Evolutionary conservation across 371 early-diverging fungal genomes (phyloP).

Genomic region (Mucor indicus): DNA sequence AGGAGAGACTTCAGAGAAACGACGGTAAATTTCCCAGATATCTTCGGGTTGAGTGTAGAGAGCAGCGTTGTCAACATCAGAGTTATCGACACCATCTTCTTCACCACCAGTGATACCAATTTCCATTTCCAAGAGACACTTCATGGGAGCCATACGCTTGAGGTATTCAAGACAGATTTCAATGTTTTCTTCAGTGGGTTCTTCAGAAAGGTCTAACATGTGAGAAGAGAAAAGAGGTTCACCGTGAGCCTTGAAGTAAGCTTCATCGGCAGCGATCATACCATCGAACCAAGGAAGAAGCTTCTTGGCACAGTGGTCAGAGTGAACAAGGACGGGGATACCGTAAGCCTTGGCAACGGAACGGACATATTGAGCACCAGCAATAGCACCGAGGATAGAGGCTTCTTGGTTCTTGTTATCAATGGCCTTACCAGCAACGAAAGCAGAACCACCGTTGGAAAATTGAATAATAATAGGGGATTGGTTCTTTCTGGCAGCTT

Average conservation of each 20-base stretch:
- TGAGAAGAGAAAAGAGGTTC: constrained; percentile 94
- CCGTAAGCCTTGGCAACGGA: constrained; percentile 86
- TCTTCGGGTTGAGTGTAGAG: constrained; percentile 93
- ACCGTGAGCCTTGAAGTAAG: constrained; percentile 83
- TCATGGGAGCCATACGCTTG: constrained; percentile 82
- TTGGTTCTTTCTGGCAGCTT: constrained; percentile 89
- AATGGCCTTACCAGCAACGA: constrained; percentile 88
- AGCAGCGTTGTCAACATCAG: constrained; percentile 78
- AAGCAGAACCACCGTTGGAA: constrained; percentile 89
- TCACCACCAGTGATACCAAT: constrained; percentile 95
- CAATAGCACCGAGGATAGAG: constrained; percentile 83
- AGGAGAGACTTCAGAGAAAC: constrained; percentile 71
- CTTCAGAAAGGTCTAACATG: constrained; percentile 93
- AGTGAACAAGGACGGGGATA: constrained; percentile 85
- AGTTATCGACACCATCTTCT: constrained; percentile 94
- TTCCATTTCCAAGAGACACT: constrained; percentile 89
- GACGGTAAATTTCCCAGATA: constrained; percentile 86
- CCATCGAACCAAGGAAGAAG: constrained; percentile 92
- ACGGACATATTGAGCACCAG: constrained; percentile 88
- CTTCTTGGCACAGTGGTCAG: constrained; percentile 94
- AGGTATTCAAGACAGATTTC: constrained; percentile 82
- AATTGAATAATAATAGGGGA: constrained; percentile 90
- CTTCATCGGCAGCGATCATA: constrained; percentile 89
- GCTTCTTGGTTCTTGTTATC: constrained; percentile 85
- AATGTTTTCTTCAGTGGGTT: constrained; percentile 89